Evolutionary conservation across 2,329 filamentous ascomycete genomes (phyloP), one percentile per base, ranked within the genome.

Genomic region (Arachnomyces sp.): DNA sequence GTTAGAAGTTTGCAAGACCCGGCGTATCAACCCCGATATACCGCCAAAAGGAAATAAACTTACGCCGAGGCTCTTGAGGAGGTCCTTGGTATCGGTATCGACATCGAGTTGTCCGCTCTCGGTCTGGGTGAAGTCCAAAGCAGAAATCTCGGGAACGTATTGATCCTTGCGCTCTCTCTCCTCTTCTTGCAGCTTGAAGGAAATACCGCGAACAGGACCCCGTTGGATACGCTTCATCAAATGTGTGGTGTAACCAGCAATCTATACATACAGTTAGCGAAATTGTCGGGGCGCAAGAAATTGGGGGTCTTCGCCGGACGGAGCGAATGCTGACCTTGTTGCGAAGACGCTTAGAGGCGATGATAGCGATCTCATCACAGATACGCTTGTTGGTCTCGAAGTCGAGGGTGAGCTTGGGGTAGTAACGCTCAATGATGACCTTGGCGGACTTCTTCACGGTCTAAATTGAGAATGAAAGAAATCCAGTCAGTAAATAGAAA

Each of bases 321-420:
- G 14, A 28, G 37, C 13, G 7, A 34, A 30, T 3, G 18, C 66
- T 47, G 57, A 93, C 86, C 87, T 98, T 98, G 84, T 98, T 98
- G 76, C 92, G 84, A 63, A 98, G 84, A 68, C 93, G 84, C 86
- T 98, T 98, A 62, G 85, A 93, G 60, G 92, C 87, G 68, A 98
- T 98, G 73, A 98, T 94, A 66, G 92, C 92, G 62, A 98, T 92
- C 77, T 98, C 92, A 88, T 96, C 92, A 78, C 92, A 96, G 65
- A 96, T 93, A 64, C 88, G 80, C 86, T 95, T 95, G 85, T 95
- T 95, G 81, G 86, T 95, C 84, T 98, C 92, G 77, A 98, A 98
- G 78, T 98, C 92, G 66, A 96, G 86, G 53, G 89, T 95, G 70
- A 98, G 80, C 75, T 87, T 88, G 67, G 92, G 92, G 77, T 94